Evolutionary conservation across 129 eudicot genomes (phyloP), one percentile per base, ranked within the genome.

Genomic region (sunflower (Helianthus annuus)): DNA sequence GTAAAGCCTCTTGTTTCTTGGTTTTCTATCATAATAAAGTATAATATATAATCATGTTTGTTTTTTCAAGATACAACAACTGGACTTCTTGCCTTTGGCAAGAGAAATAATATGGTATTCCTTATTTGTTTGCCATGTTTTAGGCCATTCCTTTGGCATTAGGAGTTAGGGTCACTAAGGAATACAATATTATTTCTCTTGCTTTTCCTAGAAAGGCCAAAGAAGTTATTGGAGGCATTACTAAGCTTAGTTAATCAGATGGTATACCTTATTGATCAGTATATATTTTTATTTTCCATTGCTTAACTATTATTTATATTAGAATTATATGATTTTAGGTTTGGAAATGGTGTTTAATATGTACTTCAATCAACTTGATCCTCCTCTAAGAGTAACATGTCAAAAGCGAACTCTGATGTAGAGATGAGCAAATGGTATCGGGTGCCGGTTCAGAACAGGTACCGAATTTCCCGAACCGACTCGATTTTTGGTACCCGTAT

Each of bases 181-280:
- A 79, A 44, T 94, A 90, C 87, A 91, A 94, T 72, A 97, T 94
- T 48, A 94, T 90, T 90, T 94, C 99, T 73, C 93, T 90, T 65
- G 96, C 99, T 56, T 94, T 94, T 80, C 93, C 96, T 57, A 86
- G 99, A 65, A 94, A 94, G 84, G 99, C 99, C 38, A 94, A 94
- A 82, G 99, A 94, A 86, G 96, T 91, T 64, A 94, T 94, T 75
- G 99, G 99, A 66, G 99, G 99, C 83, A 94, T 94, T 84, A 80
- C 97, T 55, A 90, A 81, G 80, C 97, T 94, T 78, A 94, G 96
- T 79, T 97, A 94, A 81, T 70, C 87, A 64, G 99, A 94, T 83
- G 99, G 99, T 94, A 81, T 10, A 34, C 29, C 67, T 5, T 61
- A 38, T 76, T 51, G 60, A 58, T 5, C 53, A 29, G 52, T 54